Conservation (phyloP, 345 rosid genomes). For the Citrus cavaleriei region DNA sequence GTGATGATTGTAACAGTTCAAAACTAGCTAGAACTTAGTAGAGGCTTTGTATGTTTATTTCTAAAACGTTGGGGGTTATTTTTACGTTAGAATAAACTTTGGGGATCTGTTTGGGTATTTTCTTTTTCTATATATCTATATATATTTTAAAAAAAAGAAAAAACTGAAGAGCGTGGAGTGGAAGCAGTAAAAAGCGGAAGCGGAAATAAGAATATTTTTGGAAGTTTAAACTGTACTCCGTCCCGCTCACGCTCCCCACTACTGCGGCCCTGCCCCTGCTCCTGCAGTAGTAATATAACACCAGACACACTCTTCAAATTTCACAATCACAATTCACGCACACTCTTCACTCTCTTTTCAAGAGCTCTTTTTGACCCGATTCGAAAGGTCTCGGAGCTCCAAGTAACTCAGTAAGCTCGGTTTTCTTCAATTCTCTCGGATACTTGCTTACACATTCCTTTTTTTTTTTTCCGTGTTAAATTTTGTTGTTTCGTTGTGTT, state of each 20-base stretch:
- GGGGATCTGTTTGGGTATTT: no score
- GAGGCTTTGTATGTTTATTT: no score
- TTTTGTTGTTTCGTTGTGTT: slow-evolving; percentile 9
- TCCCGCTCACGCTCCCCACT: slow-evolving; percentile 53
- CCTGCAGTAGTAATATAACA: neutral
- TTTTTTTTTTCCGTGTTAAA: neutral
- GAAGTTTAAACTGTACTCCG: slow-evolving; percentile 53
- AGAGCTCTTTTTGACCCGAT: slow-evolving; percentile 25
- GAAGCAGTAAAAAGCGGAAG: slow-evolving; percentile 4
- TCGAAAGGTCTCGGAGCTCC: slow-evolving; percentile 27
- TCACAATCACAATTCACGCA: slow-evolving; percentile 12
- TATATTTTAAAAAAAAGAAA: no score
- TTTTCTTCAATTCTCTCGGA: neutral
- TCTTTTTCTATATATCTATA: no score
- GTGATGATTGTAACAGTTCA: no score
- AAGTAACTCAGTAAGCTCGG: slow-evolving; percentile 29
- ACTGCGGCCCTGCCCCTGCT: neutral
- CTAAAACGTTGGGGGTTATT: no score
- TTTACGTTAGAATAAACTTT: no score
- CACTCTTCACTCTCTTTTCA: slow-evolving; percentile 15
- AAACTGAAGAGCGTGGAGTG: neutral
- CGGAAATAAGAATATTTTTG: neutral
- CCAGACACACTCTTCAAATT: neutral
- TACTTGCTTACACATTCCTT: neutral
- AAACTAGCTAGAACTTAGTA: no score